A percentile compares a stretch with the other conserved stretches of the same genome.
Conservation (phyloP, 2,329 filamentous ascomycete species). For the Cytospora paraplurivora region DNA sequence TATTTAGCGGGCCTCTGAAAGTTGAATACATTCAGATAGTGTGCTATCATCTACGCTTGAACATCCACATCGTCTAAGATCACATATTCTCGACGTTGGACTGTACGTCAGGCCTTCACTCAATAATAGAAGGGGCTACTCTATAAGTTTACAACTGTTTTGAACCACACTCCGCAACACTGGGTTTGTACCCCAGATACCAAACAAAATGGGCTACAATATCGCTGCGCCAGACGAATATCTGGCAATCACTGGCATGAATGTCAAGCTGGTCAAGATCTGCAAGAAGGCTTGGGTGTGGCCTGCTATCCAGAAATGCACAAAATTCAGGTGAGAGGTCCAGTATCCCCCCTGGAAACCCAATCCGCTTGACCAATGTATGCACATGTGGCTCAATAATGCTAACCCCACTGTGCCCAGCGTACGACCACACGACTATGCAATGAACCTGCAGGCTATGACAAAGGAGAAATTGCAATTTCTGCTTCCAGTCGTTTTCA, state of each 20-base stretch:
- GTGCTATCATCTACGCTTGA: too few relatives aligned
- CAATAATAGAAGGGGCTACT: neutral
- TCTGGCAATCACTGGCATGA: slow-evolving; percentile 82
- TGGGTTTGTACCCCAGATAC: slow-evolving; percentile 32
- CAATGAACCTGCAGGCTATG: slow-evolving; percentile 83
- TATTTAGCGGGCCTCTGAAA: too few relatives aligned
- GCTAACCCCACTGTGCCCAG: slow-evolving; percentile 42
- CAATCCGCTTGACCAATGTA: too few relatives aligned
- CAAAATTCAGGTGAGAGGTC: slow-evolving; percentile 46
- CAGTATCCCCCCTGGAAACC: neutral
- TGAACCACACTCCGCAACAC: neutral
- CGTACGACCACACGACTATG: slow-evolving; percentile 79
- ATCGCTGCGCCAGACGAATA: slow-evolving; percentile 79
- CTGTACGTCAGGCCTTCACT: neutral
- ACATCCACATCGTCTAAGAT: too few relatives aligned
- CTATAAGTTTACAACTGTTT: neutral
- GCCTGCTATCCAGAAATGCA: slow-evolving; percentile 69
- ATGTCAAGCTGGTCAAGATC: slow-evolving; percentile 73
- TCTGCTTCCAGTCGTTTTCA: slow-evolving; percentile 80
- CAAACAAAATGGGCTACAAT: slow-evolving; percentile 49
- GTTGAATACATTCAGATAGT: neutral
- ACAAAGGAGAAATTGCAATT: slow-evolving; percentile 87
- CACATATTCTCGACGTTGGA: neutral
- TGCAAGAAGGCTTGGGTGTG: slow-evolving; percentile 74
- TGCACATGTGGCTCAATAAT: neutral